phyloP scores from a whole-genome alignment of 2,329 filamentous ascomycete species.

The Alternaria sp. region DNA sequence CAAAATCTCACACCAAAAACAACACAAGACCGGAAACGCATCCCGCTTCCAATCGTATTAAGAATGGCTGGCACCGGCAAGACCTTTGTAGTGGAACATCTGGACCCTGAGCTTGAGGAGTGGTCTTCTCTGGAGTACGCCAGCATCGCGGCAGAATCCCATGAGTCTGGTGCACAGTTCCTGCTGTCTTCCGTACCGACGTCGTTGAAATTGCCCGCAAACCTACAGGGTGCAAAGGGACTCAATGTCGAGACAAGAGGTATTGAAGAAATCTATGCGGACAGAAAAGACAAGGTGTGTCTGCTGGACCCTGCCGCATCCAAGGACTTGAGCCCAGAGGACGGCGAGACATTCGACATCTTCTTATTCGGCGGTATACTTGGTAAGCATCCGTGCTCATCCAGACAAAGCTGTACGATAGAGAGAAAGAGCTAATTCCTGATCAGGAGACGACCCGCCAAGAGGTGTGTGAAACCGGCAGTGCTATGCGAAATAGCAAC shows the following conservation, averaged over 20 bases:
- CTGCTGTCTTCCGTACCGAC: constrained; percentile 82
- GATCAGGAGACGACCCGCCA: constrained; percentile 87
- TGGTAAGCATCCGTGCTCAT: constrained; percentile 62
- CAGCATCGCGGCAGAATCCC: constrained; percentile 84
- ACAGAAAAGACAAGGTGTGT: constrained; percentile 80
- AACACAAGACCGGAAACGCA: constrained; percentile 20
- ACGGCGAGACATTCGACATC: constrained; percentile 83
- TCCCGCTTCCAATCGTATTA: constrained; percentile 21
- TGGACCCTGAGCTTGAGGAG: constrained; percentile 90
- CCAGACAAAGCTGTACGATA: neutral
- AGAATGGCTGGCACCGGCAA: constrained; percentile 58
- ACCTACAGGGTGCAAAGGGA: constrained; percentile 67
- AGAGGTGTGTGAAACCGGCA: constrained; percentile 68
- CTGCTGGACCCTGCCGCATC: constrained; percentile 86
- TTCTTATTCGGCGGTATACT: constrained; percentile 97
- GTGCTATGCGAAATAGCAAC: neutral
- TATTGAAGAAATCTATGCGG: constrained; percentile 82
- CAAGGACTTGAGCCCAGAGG: constrained; percentile 82
- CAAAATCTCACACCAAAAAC: constrained; percentile 11
- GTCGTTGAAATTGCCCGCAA: constrained; percentile 66
- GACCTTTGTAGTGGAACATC: constrained; percentile 94
- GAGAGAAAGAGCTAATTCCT: constrained; percentile 31
- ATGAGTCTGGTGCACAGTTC: constrained; percentile 72
- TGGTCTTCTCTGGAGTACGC: constrained; percentile 96
- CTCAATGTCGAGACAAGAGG: constrained; percentile 78